A percentile compares a stretch with the other conserved stretches of the same genome.
Evolutionary conservation across 1,284 basidiomycete genomes (phyloP).

Genomic region (Trametes pubescens): DNA sequence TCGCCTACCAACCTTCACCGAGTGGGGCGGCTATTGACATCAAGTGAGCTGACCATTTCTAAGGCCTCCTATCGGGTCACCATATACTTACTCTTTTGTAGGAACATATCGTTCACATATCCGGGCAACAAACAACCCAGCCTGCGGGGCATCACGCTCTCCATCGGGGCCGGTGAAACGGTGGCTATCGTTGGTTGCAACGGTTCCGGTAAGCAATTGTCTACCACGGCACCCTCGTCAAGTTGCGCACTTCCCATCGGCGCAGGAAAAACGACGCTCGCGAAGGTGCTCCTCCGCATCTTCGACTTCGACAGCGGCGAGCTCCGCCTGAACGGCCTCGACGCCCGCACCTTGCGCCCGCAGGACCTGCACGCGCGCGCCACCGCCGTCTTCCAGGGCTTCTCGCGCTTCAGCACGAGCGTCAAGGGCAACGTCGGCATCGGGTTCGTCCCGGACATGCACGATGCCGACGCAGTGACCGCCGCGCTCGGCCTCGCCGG

Average conservation of each 20-base stretch:
- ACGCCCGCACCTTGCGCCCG: slow-evolving; percentile 69
- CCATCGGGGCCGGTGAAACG: slow-evolving; percentile 74
- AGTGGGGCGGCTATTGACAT: slow-evolving; percentile 75
- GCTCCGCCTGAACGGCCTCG: slow-evolving; percentile 71
- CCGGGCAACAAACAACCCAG: slow-evolving; percentile 73
- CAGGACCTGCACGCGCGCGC: slow-evolving; percentile 74
- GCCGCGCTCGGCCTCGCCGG: slow-evolving; percentile 71
- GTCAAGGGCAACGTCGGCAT: slow-evolving; percentile 82
- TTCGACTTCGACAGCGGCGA: slow-evolving; percentile 65
- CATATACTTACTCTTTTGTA: slow-evolving; percentile 41
- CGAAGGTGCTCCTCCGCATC: slow-evolving; percentile 79
- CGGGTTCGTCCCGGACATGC: slow-evolving; percentile 69
- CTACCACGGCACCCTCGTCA: too few species aligned
- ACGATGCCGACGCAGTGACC: slow-evolving; percentile 59
- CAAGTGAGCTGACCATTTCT: slow-evolving; percentile 51
- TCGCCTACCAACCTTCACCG: slow-evolving; percentile 54
- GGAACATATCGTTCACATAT: slow-evolving; percentile 79
- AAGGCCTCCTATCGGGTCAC: neutral
- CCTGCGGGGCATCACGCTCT: slow-evolving; percentile 72
- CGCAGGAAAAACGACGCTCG: slow-evolving; percentile 82
- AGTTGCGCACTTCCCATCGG: neutral
- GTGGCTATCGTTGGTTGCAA: slow-evolving; percentile 87
- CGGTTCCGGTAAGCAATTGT: slow-evolving; percentile 65
- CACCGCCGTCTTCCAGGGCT: slow-evolving; percentile 84
- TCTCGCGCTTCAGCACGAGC: slow-evolving; percentile 78